These are phyloP conservation scores for Rasamsonia emersonii DNA, from an alignment of 2,329 filamentous ascomycete genomes.

Conservation along the genomic window DNA sequence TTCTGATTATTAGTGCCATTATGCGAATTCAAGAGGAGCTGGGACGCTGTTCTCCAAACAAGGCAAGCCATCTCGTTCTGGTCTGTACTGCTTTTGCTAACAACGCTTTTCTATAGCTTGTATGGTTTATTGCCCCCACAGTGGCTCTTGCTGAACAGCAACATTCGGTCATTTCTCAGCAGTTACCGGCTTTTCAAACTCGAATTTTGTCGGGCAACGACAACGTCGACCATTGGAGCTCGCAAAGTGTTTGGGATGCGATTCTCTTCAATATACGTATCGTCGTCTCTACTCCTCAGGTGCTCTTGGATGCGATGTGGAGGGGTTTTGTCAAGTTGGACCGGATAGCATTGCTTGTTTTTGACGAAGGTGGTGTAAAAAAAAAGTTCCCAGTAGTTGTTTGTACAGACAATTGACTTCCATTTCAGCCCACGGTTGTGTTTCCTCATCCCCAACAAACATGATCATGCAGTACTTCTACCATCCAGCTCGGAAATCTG, in stretches of 20 bases:
- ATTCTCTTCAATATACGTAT: constrained; percentile 57
- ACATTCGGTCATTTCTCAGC: constrained; percentile 47
- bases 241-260: constrained; percentile 57
- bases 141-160: constrained; percentile 62
- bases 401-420: background rate
- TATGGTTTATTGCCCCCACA: constrained; percentile 70
- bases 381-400: no score
- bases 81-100: background rate
- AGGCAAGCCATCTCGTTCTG: constrained; percentile 38
- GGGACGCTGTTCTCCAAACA: constrained; percentile 42
- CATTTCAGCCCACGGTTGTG: constrained; percentile 60
- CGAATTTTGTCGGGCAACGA: constrained; percentile 60
- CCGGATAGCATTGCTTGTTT: constrained; percentile 59
- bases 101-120: constrained; percentile 21
- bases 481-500: constrained; percentile 35
- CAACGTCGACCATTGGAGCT: constrained; percentile 64
- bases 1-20: constrained; percentile 45
- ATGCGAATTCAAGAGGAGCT: constrained; percentile 60
- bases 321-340: constrained; percentile 65
- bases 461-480: constrained; percentile 69
- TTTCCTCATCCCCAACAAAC: constrained; percentile 54
- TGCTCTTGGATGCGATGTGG: constrained; percentile 63
- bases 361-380: constrained; percentile 87
- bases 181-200: constrained; percentile 51
- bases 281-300: constrained; percentile 69